These are phyloP conservation scores for Prasinococcaceae sp. DNA, from an alignment of 139 green algal genomes.

Conservation along the genomic window DNA sequence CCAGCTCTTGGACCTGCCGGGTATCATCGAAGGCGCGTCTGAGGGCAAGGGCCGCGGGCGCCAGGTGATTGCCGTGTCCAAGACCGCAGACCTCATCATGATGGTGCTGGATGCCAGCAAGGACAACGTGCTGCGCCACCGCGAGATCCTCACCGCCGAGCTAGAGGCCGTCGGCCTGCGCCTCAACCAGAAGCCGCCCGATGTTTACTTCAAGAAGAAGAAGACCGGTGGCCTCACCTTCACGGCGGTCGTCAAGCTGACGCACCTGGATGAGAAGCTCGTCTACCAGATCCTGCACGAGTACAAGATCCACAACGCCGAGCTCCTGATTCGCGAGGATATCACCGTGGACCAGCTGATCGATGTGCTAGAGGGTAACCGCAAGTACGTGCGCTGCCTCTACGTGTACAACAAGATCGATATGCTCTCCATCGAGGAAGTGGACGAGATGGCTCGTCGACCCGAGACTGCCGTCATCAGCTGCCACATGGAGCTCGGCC, in stretches of 20 bases:
- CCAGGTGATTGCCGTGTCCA: conserved; percentile 96
- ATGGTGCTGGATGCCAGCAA: conserved; percentile 99
- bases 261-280: conserved; percentile 82
- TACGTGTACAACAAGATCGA: conserved; percentile 99
- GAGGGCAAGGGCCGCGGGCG: conserved; percentile 83
- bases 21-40: conserved; percentile 95
- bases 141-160: conserved; percentile 87
- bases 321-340: conserved; percentile 84
- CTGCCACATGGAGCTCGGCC: conserved; percentile 69
- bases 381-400: conserved; percentile 72
- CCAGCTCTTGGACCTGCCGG: conserved; percentile 94
- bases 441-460: conserved; percentile 69
- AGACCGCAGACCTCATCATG: conserved; percentile 89
- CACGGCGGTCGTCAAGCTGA: conserved; percentile 64
- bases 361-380: conserved; percentile 84
- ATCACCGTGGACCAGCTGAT: conserved; percentile 85
- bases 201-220: conserved; percentile 84
- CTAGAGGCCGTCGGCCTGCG: conserved; percentile 88
- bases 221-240: conserved; percentile 89
- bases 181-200: conserved; percentile 60
- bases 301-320: conserved; percentile 87
- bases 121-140: conserved; percentile 36
- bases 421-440: conserved; percentile 84
- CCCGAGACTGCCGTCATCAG: conserved; percentile 75
- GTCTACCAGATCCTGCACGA: conserved; percentile 72